phyloP scores from a whole-genome alignment of 1,284 basidiomycete genomes.

The Blastosporella zonata region DNA sequence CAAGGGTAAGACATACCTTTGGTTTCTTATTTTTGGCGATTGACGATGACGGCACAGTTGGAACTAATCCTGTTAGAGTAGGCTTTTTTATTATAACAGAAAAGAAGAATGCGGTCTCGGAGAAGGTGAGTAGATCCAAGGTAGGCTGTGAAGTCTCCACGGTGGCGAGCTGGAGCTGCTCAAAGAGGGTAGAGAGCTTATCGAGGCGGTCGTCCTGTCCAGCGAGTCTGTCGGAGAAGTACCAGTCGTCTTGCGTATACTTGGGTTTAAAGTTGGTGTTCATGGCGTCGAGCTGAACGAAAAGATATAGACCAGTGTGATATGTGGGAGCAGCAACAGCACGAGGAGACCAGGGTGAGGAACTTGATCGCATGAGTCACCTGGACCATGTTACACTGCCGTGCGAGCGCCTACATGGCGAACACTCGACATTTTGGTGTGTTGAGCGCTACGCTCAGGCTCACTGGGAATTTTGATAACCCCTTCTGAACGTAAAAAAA shows the following conservation, averaged over 20 bases:
- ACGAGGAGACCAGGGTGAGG: no score
- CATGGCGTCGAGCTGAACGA: neutral
- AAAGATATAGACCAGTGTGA: no score
- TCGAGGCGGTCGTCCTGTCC: conserved; percentile 38
- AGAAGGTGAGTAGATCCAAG: conserved; percentile 40
- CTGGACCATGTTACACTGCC: no score
- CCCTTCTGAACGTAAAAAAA: no score
- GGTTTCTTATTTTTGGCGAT: neutral
- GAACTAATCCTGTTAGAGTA: no score
- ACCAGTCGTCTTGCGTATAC: conserved; percentile 10
- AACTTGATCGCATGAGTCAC: no score
- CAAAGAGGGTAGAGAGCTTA: conserved; percentile 28
- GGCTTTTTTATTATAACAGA: conserved; percentile 30
- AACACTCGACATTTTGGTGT: no score
- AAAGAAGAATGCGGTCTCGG: conserved; percentile 33
- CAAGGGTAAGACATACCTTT: no score
- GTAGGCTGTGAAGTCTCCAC: conserved; percentile 34
- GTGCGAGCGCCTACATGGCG: no score
- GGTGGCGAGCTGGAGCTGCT: conserved; percentile 36
- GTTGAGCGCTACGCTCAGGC: no score
- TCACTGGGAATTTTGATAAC: no score
- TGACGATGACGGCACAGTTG: neutral
- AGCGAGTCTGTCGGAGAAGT: conserved; percentile 28
- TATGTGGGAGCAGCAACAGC: no score
- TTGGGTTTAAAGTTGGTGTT: neutral